phyloP scores from a whole-genome alignment of 768 basidiomycete genomes.

The Dioszegia hungarica region DNA sequence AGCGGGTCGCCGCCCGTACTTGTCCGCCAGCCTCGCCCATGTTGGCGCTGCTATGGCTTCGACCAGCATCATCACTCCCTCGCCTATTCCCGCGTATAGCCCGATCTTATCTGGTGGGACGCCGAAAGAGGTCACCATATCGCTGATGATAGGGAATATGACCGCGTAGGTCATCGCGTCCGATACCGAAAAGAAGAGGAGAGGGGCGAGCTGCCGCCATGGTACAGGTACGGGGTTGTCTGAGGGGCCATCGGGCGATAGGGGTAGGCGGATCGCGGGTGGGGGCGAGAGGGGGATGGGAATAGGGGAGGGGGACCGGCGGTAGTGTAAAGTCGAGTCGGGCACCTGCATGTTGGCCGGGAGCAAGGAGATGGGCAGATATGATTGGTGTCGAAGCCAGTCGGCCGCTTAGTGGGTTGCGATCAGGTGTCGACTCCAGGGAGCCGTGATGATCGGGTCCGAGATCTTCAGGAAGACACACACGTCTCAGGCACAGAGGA shows the following conservation, averaged over 20 bases:
- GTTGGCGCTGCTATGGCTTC: conserved; percentile 27
- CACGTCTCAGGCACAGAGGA: no score
- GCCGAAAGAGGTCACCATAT: conserved; percentile 32
- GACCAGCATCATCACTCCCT: conserved; percentile 33
- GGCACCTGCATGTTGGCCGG: conserved; percentile 3
- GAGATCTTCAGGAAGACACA: no score
- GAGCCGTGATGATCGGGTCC: not conserved
- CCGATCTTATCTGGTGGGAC: conserved; percentile 26
- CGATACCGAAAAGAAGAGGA: conserved; percentile 21
- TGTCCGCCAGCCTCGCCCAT: conserved; percentile 33
- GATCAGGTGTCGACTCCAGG: no score
- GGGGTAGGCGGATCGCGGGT: conserved; percentile 4
- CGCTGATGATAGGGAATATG: conserved; percentile 36
- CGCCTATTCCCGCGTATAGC: conserved; percentile 28
- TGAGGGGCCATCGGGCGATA: not conserved
- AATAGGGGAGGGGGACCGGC: conserved; percentile 16
- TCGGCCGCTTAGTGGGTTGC: no score
- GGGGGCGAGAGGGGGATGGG: conserved; percentile 7
- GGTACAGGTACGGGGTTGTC: conserved; percentile 4
- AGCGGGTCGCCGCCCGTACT: conserved; percentile 25
- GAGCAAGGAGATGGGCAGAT: not conserved
- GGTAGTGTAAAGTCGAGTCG: not conserved
- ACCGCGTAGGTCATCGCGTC: conserved; percentile 26
- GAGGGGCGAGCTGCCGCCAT: conserved; percentile 21
- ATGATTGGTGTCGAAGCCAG: no score